A percentile compares a stretch with the other conserved stretches of the same genome.
phyloP scores from a whole-genome alignment of 331 rosid genomes.

The Prunus yedoensis region DNA sequence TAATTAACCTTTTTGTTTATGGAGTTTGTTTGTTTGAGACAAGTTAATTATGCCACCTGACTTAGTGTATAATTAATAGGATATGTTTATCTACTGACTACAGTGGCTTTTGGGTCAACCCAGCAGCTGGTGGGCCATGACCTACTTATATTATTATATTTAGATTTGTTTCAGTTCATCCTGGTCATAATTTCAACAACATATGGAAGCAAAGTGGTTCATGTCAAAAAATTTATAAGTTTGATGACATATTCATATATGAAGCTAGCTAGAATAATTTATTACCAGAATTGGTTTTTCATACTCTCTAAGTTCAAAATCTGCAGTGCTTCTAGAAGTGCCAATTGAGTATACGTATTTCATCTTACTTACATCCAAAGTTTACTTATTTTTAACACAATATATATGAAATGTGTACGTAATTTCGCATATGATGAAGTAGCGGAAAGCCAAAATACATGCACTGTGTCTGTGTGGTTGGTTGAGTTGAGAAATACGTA shows the following conservation, averaged over 20 bases:
- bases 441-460: not conserved
- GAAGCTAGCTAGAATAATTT: not conserved
- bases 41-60: not conserved
- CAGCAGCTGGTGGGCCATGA: not conserved
- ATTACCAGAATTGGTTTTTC: too few relatives aligned
- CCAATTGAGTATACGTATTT: not conserved
- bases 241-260: not conserved
- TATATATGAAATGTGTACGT: too few relatives aligned
- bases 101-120: not conserved
- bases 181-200: not conserved
- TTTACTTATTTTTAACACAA: too few relatives aligned
- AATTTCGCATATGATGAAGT: not conserved
- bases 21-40: constrained; percentile 5
- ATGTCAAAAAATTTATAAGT: not conserved
- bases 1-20: not conserved
- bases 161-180: not conserved
- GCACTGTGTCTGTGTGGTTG: not conserved
- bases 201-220: not conserved
- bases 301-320: too few relatives aligned
- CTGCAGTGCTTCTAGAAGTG: too few relatives aligned
- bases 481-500: not conserved
- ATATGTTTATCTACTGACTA: too few relatives aligned
- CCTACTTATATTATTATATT: not conserved
- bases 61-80: not conserved
- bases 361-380: not conserved